Evolutionary conservation across 2,329 filamentous ascomycete genomes (phyloP).

Genomic region (Dactylellina cionopaga): DNA sequence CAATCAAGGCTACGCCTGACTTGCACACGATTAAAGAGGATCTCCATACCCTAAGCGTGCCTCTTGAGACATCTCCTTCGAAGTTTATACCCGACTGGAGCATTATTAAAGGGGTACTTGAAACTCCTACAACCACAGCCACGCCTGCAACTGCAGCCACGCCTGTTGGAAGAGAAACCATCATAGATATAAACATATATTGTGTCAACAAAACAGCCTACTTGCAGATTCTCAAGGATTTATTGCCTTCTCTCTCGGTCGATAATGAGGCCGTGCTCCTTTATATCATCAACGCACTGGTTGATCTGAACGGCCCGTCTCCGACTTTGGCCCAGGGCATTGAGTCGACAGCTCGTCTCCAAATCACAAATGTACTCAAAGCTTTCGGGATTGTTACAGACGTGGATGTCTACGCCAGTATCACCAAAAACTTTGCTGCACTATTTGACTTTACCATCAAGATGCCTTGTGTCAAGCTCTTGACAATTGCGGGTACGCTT

Average conservation of each 20-base stretch:
- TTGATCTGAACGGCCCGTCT: not conserved
- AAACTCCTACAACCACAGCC: no score
- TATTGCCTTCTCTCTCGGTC: not conserved
- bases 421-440: not conserved
- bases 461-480: not conserved
- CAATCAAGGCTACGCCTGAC: not conserved
- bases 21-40: not conserved
- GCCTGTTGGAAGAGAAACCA: not conserved
- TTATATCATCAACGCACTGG: not conserved
- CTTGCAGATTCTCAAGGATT: not conserved
- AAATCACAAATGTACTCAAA: not conserved
- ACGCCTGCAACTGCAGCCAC: not conserved
- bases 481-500: not conserved
- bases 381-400: not conserved
- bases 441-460: not conserved
- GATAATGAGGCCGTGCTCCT: not conserved
- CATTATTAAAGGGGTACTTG: no score
- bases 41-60: not conserved
- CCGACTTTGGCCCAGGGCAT: not conserved
- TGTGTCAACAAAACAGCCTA: not conserved
- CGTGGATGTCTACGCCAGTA: not conserved
- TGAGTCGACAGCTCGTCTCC: not conserved
- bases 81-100: not conserved
- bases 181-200: not conserved
- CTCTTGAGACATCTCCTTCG: not conserved